Percentiles rank a stretch among this genome's conserved stretches.
Conservation (phyloP, 2,329 filamentous ascomycete species). For the Trichoderma koningii region DNA sequence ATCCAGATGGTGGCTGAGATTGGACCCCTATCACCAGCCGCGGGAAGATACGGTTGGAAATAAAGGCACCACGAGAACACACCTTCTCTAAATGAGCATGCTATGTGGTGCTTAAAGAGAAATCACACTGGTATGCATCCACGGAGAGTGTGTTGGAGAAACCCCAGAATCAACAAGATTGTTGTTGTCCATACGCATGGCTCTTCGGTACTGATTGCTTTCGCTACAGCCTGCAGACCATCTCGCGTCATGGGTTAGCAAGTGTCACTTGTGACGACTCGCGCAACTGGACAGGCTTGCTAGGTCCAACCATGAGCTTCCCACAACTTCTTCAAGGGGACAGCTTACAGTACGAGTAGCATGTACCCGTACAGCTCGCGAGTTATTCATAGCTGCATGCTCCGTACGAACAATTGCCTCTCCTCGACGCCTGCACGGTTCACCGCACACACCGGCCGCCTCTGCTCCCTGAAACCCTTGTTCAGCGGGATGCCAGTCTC, state of each 20-base stretch:
- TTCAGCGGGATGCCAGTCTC: conserved; percentile 1
- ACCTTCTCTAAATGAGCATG: background rate
- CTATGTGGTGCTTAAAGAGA: background rate
- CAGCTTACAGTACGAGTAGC: background rate
- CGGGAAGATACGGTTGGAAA: background rate
- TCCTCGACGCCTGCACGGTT: conserved; percentile 11
- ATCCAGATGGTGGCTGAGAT: background rate
- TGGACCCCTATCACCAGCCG: conserved; percentile 1
- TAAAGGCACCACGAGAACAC: background rate
- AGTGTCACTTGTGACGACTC: background rate
- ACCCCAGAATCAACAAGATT: too few relatives aligned
- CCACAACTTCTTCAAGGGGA: background rate
- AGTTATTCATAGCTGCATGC: background rate
- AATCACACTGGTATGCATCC: background rate
- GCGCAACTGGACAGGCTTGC: background rate
- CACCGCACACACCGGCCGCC: conserved; percentile 11
- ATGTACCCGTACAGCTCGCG: background rate
- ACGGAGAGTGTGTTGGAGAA: too few relatives aligned
- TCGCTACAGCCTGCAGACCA: background rate
- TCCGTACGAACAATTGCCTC: conserved; percentile 12
- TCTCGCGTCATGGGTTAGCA: background rate
- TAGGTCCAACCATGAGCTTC: background rate
- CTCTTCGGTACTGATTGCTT: background rate
- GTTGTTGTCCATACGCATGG: too few relatives aligned
- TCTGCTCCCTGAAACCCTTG: conserved; percentile 19